These are phyloP conservation scores for Porcisia deanei DNA, from an alignment of 208 protist genomes.

Conservation along the genomic window DNA sequence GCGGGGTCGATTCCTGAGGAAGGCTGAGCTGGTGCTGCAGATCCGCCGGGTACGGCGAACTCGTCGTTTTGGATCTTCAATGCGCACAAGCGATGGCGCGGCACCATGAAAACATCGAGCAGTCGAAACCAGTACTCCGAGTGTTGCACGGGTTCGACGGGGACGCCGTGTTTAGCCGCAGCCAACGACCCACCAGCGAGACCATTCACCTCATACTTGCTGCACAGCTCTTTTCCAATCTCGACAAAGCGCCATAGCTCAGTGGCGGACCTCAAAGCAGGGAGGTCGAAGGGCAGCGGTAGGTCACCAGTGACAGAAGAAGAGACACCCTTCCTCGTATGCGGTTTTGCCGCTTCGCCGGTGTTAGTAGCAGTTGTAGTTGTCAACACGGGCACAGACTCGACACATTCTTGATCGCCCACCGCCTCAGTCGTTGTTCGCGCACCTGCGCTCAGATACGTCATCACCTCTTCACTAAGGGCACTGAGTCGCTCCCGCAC, in stretches of 20 bases:
- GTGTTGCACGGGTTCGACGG: background rate
- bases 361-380: background rate
- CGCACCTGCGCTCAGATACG: background rate
- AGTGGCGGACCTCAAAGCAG: background rate
- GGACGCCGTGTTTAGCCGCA: background rate
- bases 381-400: background rate
- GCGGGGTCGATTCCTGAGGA: background rate
- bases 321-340: no score
- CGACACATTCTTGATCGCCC: background rate
- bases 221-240: slow-evolving; percentile 49
- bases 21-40: background rate
- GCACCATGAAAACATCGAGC: slow-evolving; percentile 60
- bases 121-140: slow-evolving; percentile 61
- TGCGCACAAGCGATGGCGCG: slow-evolving; percentile 44
- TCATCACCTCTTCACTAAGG: slow-evolving; percentile 28
- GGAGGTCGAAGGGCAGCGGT: background rate
- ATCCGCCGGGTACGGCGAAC: background rate
- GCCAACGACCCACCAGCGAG: background rate
- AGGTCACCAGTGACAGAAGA: background rate
- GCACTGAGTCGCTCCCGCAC: slow-evolving; percentile 22
- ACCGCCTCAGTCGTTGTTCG: background rate
- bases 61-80: slow-evolving; percentile 19
- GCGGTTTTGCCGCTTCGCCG: background rate
- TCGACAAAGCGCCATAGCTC: slow-evolving; percentile 41
- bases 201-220: slow-evolving; percentile 33